These are phyloP conservation scores for Pseudonectria buxi DNA, from an alignment of 2,329 filamentous ascomycete species.

Conservation along the genomic window DNA sequence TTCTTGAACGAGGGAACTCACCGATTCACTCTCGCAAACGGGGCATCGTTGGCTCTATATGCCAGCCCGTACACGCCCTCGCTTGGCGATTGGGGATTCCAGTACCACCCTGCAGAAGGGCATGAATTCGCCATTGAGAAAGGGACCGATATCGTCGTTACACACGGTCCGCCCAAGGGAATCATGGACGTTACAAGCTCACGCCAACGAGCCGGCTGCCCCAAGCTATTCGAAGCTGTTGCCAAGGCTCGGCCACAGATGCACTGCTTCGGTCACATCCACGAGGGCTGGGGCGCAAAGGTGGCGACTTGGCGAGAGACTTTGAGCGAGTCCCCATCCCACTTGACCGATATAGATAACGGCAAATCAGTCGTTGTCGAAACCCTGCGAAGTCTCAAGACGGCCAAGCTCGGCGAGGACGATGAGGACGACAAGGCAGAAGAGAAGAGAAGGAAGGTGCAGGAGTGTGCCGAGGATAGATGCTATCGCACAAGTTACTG, in stretches of 20 bases:
- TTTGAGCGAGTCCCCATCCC: slow-evolving; percentile 24
- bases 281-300: slow-evolving; percentile 31
- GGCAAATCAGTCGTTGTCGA: slow-evolving; percentile 31
- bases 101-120: slow-evolving; percentile 25
- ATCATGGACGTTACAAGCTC: slow-evolving; percentile 32
- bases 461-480: neutral
- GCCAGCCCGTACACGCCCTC: slow-evolving; percentile 40
- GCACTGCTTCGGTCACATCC: slow-evolving; percentile 32
- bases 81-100: slow-evolving; percentile 33
- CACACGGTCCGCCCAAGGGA: slow-evolving; percentile 29
- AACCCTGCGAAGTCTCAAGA: slow-evolving; percentile 13
- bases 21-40: slow-evolving; percentile 33
- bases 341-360: slow-evolving; percentile 43
- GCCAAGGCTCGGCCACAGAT: slow-evolving; percentile 19
- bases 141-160: slow-evolving; percentile 24
- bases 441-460: neutral
- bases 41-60: slow-evolving; percentile 35
- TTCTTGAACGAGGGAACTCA: slow-evolving; percentile 37
- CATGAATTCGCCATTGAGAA: slow-evolving; percentile 19
- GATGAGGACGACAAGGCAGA: neutral
- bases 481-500: slow-evolving; percentile 6
- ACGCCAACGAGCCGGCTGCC: slow-evolving; percentile 21
- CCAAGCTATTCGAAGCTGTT: slow-evolving; percentile 21
- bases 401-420: neutral
- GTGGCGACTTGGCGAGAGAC: slow-evolving; percentile 38